These are phyloP conservation scores for Trametes cinnabarina DNA, from an alignment of 768 basidiomycete species.

Conservation along the genomic window DNA sequence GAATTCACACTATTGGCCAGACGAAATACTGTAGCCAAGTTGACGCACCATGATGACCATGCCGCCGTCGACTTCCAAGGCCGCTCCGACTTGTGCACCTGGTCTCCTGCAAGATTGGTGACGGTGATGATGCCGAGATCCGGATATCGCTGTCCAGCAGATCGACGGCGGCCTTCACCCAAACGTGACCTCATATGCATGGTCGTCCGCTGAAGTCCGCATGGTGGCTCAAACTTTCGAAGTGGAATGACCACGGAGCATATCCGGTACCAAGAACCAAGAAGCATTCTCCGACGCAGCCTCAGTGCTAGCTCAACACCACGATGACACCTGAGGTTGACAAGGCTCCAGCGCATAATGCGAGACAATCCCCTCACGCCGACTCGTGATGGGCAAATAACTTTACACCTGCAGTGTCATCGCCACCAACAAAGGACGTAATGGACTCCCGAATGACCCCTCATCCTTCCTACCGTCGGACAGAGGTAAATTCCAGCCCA, in stretches of 20 bases:
- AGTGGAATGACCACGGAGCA: slow-evolving; percentile 18
- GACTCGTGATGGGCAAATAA: background rate
- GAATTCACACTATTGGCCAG: too few species aligned
- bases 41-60: too few species aligned
- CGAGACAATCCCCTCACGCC: background rate
- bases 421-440: background rate
- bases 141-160: background rate
- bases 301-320: background rate
- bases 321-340: background rate
- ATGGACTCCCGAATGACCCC: background rate
- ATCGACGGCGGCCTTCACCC: background rate
- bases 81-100: too few species aligned
- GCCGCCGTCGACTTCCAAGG: too few species aligned
- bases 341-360: background rate
- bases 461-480: background rate
- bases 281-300: background rate
- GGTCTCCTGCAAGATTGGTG: too few species aligned
- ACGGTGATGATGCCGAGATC: background rate
- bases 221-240: slow-evolving; percentile 2
- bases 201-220: background rate
- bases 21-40: too few species aligned
- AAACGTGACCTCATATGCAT: background rate
- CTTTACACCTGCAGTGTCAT: background rate
- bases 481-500: background rate
- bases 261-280: slow-evolving; percentile 15